These are phyloP conservation scores for Entonaema liquescens DNA, from an alignment of 495 filamentous ascomycete species.

Conservation along the genomic window DNA sequence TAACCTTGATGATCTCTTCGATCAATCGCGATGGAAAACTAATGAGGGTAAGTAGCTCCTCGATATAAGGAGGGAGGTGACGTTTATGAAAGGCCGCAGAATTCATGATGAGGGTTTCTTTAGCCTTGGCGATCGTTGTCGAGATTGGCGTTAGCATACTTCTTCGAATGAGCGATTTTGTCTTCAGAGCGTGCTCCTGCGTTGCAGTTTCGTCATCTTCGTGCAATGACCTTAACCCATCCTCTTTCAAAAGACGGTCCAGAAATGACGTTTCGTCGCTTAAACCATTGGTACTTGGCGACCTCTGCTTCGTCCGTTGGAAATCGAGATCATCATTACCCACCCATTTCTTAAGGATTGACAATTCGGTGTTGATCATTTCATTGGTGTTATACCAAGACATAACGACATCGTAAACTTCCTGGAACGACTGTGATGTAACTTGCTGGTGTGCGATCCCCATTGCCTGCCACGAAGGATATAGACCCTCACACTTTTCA, in stretches of 20 bases:
- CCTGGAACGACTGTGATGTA: constrained; percentile 74
- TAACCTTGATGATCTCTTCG: constrained; percentile 93
- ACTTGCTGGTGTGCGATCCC: constrained; percentile 74
- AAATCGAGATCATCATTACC: constrained; percentile 96
- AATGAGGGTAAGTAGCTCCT: constrained; percentile 93
- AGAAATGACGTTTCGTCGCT: constrained; percentile 91
- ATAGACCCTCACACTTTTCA: constrained; percentile 83
- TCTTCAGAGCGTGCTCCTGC: constrained; percentile 47
- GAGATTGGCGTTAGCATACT: constrained; percentile 88
- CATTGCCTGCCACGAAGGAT: constrained; percentile 79
- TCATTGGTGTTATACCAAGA: constrained; percentile 98
- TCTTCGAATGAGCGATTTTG: constrained; percentile 53
- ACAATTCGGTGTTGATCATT: constrained; percentile 93
- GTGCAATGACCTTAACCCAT: constrained; percentile 90
- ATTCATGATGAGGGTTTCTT: constrained; percentile 88
- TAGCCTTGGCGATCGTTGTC: constrained; percentile 89
- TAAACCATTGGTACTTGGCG: constrained; percentile 69
- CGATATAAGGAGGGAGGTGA: constrained; percentile 95
- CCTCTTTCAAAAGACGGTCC: constrained; percentile 97
- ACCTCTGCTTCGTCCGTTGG: constrained; percentile 66
- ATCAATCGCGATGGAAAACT: constrained; percentile 96
- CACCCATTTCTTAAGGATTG: constrained; percentile 92
- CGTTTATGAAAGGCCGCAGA: constrained; percentile 85
- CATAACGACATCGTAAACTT: constrained; percentile 86
- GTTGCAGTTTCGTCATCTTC: constrained; percentile 63